Evolutionary conservation across 2,329 filamentous ascomycete genomes (phyloP).

Genomic region (Aspergillus pseudoglaucus): DNA sequence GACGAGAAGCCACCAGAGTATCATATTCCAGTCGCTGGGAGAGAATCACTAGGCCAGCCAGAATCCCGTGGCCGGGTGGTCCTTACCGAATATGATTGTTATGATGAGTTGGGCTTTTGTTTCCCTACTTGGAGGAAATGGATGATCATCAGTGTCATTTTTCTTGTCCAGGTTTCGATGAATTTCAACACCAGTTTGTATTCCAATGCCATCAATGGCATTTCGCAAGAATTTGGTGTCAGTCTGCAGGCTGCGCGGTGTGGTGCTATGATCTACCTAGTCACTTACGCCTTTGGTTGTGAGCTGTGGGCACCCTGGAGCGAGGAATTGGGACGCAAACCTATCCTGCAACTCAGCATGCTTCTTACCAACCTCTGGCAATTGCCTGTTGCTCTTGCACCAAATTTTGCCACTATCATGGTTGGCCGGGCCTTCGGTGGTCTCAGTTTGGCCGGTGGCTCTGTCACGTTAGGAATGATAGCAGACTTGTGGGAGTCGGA

Average conservation of each 20-base stretch:
- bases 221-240: conserved; percentile 58
- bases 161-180: no score
- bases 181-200: no score
- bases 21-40: no score
- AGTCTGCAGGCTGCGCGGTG: conserved; percentile 58
- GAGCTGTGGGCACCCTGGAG: conserved; percentile 44
- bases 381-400: conserved; percentile 60
- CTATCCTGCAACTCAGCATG: conserved; percentile 62
- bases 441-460: conserved; percentile 60
- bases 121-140: no score
- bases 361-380: conserved; percentile 68
- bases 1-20: no score
- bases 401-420: conserved; percentile 61
- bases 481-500: conserved; percentile 64
- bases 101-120: no score
- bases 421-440: conserved; percentile 61
- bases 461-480: conserved; percentile 36
- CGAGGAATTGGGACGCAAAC: conserved; percentile 68
- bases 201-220: conserved; percentile 34
- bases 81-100: no score
- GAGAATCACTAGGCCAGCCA: no score
- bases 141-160: no score
- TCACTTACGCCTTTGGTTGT: conserved; percentile 73
- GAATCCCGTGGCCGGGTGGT: no score
- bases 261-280: conserved; percentile 66